Base-by-base conservation (phyloP, 176 grass and related monocot species). In the Oryza nivara region DNA sequence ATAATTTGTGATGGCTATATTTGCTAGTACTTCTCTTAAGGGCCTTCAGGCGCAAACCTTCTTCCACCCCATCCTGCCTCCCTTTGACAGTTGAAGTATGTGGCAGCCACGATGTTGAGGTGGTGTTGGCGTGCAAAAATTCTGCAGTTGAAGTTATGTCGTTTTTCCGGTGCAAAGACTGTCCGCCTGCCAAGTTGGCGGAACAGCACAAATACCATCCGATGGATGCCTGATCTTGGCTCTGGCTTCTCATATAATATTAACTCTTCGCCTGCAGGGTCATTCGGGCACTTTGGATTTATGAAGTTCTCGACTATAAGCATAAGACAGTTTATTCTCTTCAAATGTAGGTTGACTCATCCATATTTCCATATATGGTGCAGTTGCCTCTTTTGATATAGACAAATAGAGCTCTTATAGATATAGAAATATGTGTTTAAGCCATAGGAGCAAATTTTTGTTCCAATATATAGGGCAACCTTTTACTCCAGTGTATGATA, bases 1-100 rank as follows among this genome's bases (percentile, higher is more conserved):
- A 83, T 86, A 85, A 86, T 82, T 82, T 40, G 36, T 85, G 65
- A 65, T 76, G 7, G 19, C 12, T 58, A 58, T 58, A 63, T 63
- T 23, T 63, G 58, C 20, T 63, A 63, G 58, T 63, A 81, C 65
- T 71, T 63, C 13, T 45, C 83, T 70, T 78, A 20, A 22, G n/a
- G 60, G 77, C 34, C 68, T 76, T 75, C 70, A 46, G 51, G 82
- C 65, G 63, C 75, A 61, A 93, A 91, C 77, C 90, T 87, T 68
- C 92, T 69, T 79, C 94, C 94, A 8, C 90, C 92, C 0, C 81
- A 88, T 36, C 94, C 87, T 52, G 49, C 82, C 75, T 94, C 94
- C 86, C 90, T 85, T 87, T 94, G 94, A 84, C 90, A 97, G 54
- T 92, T 92, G 86, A 92, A 97, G 72, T 94, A 92, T 78, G 83